phyloP scores from a whole-genome alignment of 2,329 filamentous ascomycete species.

The Aphanoascus verrucosus region DNA sequence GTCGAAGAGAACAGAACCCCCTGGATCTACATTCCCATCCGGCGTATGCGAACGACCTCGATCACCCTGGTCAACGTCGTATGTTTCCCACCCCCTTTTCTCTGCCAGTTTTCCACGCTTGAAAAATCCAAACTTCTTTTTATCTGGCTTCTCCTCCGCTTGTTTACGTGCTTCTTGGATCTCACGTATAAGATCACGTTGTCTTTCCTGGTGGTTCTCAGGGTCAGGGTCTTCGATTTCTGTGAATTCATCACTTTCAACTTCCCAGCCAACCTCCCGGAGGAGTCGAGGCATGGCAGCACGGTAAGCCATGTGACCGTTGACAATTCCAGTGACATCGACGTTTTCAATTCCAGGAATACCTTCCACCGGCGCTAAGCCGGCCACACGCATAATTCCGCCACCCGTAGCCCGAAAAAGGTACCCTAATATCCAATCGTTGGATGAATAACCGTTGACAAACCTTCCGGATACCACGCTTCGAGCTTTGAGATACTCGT shows the following conservation, averaged over 20 bases:
- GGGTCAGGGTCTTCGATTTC: constrained; percentile 97
- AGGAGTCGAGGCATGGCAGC: constrained; percentile 80
- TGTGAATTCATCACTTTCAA: constrained; percentile 85
- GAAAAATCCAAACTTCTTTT: constrained; percentile 65
- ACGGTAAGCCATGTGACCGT: constrained; percentile 94
- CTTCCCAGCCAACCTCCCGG: constrained; percentile 77
- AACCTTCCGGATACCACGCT: constrained; percentile 87
- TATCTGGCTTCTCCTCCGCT: constrained; percentile 67
- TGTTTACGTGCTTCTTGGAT: constrained; percentile 89
- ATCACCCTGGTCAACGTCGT: constrained; percentile 53
- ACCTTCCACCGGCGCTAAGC: constrained; percentile 63
- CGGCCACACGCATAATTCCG: constrained; percentile 79
- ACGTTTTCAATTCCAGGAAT: constrained; percentile 81
- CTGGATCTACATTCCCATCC: constrained; percentile 25
- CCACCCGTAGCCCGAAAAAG: constrained; percentile 90
- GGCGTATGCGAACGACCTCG: constrained; percentile 22
- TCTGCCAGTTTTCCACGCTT: constrained; percentile 61
- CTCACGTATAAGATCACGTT: constrained; percentile 88
- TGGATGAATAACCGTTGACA: constrained; percentile 84
- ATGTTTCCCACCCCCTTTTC: constrained; percentile 89
- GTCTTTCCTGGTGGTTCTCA: constrained; percentile 76
- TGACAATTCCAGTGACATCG: constrained; percentile 73
- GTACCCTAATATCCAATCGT: constrained; percentile 95
- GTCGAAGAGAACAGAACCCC: constrained; percentile 67
- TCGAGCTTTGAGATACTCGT: constrained; percentile 72